phyloP scores from a whole-genome alignment of 2,329 filamentous ascomycete species.

The Fusarium sp. region DNA sequence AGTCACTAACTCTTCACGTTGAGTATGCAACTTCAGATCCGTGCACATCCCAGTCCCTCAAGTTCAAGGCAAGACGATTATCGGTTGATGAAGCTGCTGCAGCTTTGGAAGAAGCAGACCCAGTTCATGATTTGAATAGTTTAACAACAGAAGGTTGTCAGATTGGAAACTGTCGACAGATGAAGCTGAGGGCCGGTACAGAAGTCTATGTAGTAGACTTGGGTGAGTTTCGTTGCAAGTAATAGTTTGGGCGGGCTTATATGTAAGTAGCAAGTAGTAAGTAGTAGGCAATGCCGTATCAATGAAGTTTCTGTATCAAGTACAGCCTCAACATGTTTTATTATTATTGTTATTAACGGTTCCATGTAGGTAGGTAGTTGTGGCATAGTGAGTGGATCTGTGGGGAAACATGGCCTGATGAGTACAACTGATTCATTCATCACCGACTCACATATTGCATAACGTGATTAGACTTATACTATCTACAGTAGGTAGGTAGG shows the following conservation, averaged over 20 bases:
- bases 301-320: not conserved
- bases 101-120: not conserved
- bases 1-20: conserved; percentile 17
- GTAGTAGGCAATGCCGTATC: not conserved
- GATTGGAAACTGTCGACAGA: not conserved
- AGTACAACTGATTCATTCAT: not conserved
- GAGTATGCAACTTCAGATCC: conserved; percentile 19
- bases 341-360: too few species aligned
- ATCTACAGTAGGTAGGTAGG: too few species aligned
- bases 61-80: conserved; percentile 17
- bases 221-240: not conserved
- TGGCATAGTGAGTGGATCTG: conserved; percentile 11
- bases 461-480: not conserved
- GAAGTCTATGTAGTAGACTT: conserved; percentile 9
- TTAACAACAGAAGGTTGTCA: not conserved
- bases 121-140: conserved; percentile 7
- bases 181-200: conserved; percentile 3
- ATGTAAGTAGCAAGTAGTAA: too few species aligned
- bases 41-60: not conserved
- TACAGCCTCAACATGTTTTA: too few species aligned
- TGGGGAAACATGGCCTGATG: conserved; percentile 1
- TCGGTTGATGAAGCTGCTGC: conserved; percentile 1
- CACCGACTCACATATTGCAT: not conserved
- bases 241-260: not conserved
- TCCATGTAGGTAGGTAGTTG: too few species aligned